A percentile compares a stretch with the other conserved stretches of the same genome.
Conservation (phyloP, 2,329 filamentous ascomycete genomes). For the Alternaria solani region DNA sequence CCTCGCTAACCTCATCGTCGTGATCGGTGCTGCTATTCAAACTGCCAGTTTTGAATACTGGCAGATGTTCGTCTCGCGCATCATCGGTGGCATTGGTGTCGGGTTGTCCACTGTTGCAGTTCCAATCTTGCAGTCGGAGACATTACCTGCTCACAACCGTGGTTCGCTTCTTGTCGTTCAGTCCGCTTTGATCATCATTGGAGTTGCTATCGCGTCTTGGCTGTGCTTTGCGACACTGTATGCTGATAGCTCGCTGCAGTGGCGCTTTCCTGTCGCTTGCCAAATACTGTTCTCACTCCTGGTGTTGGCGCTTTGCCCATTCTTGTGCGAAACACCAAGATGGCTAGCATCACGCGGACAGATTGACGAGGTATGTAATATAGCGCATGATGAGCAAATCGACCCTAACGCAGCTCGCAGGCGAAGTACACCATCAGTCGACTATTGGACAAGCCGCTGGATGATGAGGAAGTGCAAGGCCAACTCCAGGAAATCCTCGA, state of each 20-base stretch:
- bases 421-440: constrained; percentile 35
- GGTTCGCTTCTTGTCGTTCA: constrained; percentile 24
- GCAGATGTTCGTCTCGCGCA: constrained; percentile 46
- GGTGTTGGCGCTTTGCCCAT: constrained; percentile 59
- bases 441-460: constrained; percentile 42
- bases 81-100: constrained; percentile 55
- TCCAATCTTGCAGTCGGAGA: constrained; percentile 56
- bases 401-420: constrained; percentile 4
- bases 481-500: constrained; percentile 50
- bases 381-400: too few species aligned
- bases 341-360: constrained; percentile 43
- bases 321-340: constrained; percentile 52
- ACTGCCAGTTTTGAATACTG: constrained; percentile 40
- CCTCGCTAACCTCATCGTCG: constrained; percentile 57
- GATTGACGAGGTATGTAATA: constrained; percentile 30
- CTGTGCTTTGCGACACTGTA: constrained; percentile 24
- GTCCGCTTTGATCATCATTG: constrained; percentile 27
- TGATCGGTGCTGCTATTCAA: constrained; percentile 45
- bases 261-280: constrained; percentile 60
- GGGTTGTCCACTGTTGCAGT: constrained; percentile 59
- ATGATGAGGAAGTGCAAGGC: constrained; percentile 43
- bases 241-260: constrained; percentile 24
- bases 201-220: constrained; percentile 26
- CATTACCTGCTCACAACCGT: constrained; percentile 30
- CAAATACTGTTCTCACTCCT: constrained; percentile 65